These are phyloP conservation scores for Candida suzukii DNA, from an alignment of 805 yeast species.

Conservation along the genomic window DNA sequence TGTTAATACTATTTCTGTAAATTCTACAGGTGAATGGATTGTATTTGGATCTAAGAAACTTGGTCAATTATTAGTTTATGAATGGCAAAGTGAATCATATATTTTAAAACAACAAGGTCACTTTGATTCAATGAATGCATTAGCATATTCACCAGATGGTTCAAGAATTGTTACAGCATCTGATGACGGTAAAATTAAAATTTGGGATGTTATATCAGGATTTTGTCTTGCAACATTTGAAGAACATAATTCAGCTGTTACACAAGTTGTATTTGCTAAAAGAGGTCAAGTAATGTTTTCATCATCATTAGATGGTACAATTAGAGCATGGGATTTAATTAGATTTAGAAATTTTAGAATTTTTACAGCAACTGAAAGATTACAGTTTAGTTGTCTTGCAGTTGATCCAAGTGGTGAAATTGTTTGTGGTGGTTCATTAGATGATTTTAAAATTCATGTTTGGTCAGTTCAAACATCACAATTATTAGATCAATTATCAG, in stretches of 20 bases:
- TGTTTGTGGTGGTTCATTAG: slow-evolving; percentile 90
- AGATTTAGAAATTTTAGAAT: slow-evolving; percentile 92
- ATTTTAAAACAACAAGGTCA: slow-evolving; percentile 96
- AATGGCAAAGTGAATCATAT: slow-evolving; percentile 97
- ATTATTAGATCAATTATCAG: slow-evolving; percentile 76
- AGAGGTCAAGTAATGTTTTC: slow-evolving; percentile 88
- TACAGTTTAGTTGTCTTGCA: slow-evolving; percentile 83
- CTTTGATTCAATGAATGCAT: slow-evolving; percentile 78
- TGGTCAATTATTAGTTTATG: slow-evolving; percentile 95
- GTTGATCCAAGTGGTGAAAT: slow-evolving; percentile 97
- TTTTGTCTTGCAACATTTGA: slow-evolving; percentile 88
- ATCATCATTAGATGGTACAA: slow-evolving; percentile 91
- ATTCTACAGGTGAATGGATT: slow-evolving; percentile 89
- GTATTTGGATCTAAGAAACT: slow-evolving; percentile 87
- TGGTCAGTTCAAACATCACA: slow-evolving; percentile 98
- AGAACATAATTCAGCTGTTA: slow-evolving; percentile 86
- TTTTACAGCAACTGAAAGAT: slow-evolving; percentile 82
- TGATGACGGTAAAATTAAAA: slow-evolving; percentile 94
- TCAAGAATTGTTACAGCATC: slow-evolving; percentile 86
- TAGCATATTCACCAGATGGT: slow-evolving; percentile 93
- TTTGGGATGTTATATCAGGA: slow-evolving; percentile 93
- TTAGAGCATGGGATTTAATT: slow-evolving; percentile 93
- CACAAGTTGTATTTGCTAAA: slow-evolving; percentile 81
- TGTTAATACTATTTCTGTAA: slow-evolving; percentile 74
- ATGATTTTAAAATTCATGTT: slow-evolving; percentile 82